Conservation (phyloP, 1,139 yeast genomes). For the Magnusiomyces sp. region DNA sequence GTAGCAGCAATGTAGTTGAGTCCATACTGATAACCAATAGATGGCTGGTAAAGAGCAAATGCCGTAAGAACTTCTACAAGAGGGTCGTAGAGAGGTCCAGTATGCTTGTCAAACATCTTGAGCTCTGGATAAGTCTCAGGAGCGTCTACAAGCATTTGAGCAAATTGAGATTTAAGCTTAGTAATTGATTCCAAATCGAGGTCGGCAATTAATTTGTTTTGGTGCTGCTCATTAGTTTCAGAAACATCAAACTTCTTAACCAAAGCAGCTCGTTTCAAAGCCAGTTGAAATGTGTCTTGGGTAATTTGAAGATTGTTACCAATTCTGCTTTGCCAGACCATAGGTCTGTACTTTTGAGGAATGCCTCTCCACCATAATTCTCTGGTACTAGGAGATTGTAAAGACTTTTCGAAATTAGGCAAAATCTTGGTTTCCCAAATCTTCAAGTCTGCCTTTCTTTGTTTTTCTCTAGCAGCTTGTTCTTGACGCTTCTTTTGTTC, state of each 20-base stretch:
- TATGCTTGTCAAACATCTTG: conserved; percentile 34
- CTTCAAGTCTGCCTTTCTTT: conserved; percentile 23
- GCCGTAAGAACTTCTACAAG: conserved; percentile 30
- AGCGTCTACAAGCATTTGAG: conserved; percentile 28
- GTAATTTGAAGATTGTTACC: conserved; percentile 33
- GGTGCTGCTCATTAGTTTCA: not conserved
- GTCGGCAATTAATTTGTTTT: not conserved
- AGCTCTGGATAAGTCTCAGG: conserved; percentile 38
- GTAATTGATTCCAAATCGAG: conserved; percentile 12
- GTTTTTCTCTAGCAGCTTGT: conserved; percentile 26
- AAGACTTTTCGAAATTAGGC: conserved; percentile 32
- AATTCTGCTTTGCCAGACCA: conserved; percentile 45
- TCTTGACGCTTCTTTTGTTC: conserved; percentile 25
- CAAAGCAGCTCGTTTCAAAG: conserved; percentile 17
- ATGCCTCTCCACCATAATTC: conserved; percentile 66
- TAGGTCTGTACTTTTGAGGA: conserved; percentile 41
- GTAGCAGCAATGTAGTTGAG: conserved; percentile 35
- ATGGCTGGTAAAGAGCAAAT: conserved; percentile 27
- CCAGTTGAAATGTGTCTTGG: conserved; percentile 17
- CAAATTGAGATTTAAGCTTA: conserved; percentile 16
- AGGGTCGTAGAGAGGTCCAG: conserved; percentile 33
- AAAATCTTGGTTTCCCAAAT: conserved; percentile 42
- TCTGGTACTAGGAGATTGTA: conserved; percentile 37
- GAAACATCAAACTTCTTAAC: conserved; percentile 3
- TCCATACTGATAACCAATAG: conserved; percentile 24